Percentiles rank a stretch among this genome's conserved stretches.
Evolutionary conservation across 31 red algal genomes (phyloP).

Genomic region (Odonthalia washingtoniensis): DNA sequence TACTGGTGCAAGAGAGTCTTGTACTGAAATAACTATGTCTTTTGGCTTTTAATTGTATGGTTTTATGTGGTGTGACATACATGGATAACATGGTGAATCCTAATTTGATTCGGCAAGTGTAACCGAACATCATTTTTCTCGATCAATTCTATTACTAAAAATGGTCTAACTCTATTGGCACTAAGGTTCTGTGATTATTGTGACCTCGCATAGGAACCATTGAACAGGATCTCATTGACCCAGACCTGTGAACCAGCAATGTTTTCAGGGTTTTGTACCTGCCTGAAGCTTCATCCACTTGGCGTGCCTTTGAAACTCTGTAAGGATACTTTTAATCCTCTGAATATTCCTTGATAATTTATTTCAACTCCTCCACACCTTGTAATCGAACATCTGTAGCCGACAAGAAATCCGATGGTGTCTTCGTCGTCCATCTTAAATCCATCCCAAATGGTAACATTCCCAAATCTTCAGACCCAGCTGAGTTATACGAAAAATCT

Average conservation of each 20-base stretch:
- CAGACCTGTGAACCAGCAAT: constrained; percentile 29
- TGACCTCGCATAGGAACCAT: background rate
- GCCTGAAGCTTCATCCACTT: background rate
- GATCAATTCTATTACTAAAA: constrained; percentile 26
- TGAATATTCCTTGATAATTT: background rate
- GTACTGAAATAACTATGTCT: too few species aligned
- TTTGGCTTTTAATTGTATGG: too few species aligned
- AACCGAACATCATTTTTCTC: constrained; percentile 25
- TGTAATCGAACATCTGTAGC: background rate
- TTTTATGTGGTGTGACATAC: constrained; percentile 26
- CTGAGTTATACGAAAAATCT: constrained; percentile 20
- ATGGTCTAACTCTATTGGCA: constrained; percentile 13
- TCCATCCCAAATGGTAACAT: constrained; percentile 20
- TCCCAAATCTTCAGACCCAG: constrained; percentile 2
- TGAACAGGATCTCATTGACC: constrained; percentile 18
- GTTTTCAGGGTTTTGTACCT: constrained; percentile 28
- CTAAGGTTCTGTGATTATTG: too few species aligned
- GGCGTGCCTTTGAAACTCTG: background rate
- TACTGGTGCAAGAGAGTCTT: too few species aligned
- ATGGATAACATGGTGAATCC: constrained; percentile 26
- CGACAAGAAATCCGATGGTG: constrained; percentile 8
- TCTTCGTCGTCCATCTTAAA: background rate
- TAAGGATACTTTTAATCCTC: constrained; percentile 38
- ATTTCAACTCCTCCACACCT: background rate
- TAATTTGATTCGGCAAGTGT: constrained; percentile 10